Percentiles rank a stretch among this genome's conserved stretches.
These are phyloP conservation scores for Ulmus americana DNA, from an alignment of 331 rosid species.

Conservation along the genomic window DNA sequence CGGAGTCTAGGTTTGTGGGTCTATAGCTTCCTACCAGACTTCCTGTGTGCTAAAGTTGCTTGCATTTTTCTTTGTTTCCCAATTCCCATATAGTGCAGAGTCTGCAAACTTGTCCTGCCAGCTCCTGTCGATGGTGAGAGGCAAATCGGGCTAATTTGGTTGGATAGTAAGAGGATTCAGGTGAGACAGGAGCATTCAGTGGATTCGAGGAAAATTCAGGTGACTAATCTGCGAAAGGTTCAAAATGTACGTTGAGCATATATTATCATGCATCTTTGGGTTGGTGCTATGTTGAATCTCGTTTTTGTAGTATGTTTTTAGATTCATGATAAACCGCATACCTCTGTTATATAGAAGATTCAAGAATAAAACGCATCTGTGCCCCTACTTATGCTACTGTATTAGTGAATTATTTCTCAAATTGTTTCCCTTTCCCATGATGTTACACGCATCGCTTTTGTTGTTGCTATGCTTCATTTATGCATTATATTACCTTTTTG, in stretches of 20 bases:
- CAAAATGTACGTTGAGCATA: conserved; percentile 12
- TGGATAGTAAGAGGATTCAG: conserved; percentile 12
- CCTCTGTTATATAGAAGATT: conserved; percentile 9
- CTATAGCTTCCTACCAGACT: conserved; percentile 3
- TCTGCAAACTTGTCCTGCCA: conserved; percentile 32
- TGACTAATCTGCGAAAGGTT: conserved; percentile 29
- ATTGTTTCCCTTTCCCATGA: background rate
- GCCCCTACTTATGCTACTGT: background rate
- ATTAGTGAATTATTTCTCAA: background rate
- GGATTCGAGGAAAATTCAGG: conserved; percentile 32
- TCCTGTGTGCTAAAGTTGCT: conserved; percentile 33
- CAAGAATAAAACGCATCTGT: conserved; percentile 11
- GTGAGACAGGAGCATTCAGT: conserved; percentile 29
- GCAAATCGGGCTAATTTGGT: background rate
- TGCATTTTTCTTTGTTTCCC: conserved; percentile 11
- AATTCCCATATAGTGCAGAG: conserved; percentile 32
- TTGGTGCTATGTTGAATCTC: conserved; percentile 22
- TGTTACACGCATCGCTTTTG: no score
- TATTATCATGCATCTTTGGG: conserved; percentile 27
- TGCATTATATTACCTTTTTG: background rate
- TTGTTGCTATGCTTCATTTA: background rate
- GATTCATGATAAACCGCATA: conserved; percentile 11
- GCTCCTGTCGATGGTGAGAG: conserved; percentile 18
- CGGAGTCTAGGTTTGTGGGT: conserved; percentile 36
- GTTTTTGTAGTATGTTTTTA: conserved; percentile 16